Evolutionary conservation across 2,329 filamentous ascomycete species (phyloP).

Genomic region (Fusarium buharicum): DNA sequence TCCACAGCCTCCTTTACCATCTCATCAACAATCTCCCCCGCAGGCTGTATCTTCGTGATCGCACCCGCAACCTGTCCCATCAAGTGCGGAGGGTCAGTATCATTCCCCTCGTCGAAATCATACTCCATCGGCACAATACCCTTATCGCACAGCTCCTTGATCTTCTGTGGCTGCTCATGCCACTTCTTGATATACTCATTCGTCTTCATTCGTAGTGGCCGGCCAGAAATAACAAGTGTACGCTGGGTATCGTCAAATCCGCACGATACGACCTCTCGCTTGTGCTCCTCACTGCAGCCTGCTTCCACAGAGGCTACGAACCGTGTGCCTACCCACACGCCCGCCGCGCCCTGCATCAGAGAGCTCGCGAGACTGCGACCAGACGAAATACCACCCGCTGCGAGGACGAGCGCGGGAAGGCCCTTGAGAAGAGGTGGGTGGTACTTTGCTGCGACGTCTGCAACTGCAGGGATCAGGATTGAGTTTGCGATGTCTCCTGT

Average conservation of each 20-base stretch:
- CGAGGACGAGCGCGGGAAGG: conserved; percentile 79
- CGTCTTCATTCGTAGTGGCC: conserved; percentile 81
- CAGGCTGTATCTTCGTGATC: conserved; percentile 81
- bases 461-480: conserved; percentile 88
- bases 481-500: conserved; percentile 87
- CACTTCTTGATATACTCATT: conserved; percentile 87
- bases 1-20: conserved; percentile 84
- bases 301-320: conserved; percentile 89
- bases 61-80: conserved; percentile 94
- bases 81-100: conserved; percentile 86
- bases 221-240: conserved; percentile 83
- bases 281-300: conserved; percentile 82
- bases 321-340: conserved; percentile 93
- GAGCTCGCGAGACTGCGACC: conserved; percentile 82
- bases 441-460: conserved; percentile 82
- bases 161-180: conserved; percentile 79
- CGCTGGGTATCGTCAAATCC: conserved; percentile 81
- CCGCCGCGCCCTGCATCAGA: conserved; percentile 87
- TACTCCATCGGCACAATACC: conserved; percentile 84
- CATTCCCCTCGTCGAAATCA: conserved; percentile 83
- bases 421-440: conserved; percentile 75
- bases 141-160: conserved; percentile 77
- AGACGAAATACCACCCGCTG: conserved; percentile 87
- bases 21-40: conserved; percentile 84
- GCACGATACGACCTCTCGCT: conserved; percentile 83